Evolutionary conservation across 2,329 filamentous ascomycete species (phyloP).

Genomic region (Tolypocladium tropicale): DNA sequence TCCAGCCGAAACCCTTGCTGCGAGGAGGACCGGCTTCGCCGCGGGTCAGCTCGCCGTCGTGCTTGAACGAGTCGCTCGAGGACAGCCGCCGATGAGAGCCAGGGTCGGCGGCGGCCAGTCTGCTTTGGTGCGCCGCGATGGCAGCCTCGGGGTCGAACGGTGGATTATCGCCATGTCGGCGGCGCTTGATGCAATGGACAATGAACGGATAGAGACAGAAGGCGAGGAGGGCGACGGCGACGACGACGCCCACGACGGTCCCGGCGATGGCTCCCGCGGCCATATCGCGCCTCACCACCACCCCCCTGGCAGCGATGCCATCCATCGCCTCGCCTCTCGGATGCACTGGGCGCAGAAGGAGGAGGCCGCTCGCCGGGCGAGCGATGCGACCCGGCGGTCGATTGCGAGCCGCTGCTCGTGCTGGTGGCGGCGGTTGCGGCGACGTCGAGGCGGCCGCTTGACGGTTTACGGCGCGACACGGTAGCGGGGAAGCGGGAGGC

Average conservation of each 20-base stretch:
- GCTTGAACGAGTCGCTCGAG: constrained; percentile 26
- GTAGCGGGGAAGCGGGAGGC: constrained; percentile 3
- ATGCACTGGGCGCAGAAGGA: neutral
- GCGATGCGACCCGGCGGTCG: neutral
- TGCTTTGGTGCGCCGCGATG: constrained; percentile 8
- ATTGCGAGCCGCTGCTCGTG: neutral
- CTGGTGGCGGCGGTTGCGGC: neutral
- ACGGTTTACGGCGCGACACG: neutral
- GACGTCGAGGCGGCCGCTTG: neutral
- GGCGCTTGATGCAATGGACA: constrained; percentile 20
- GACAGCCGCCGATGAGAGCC: constrained; percentile 20
- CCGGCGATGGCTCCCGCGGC: constrained; percentile 26
- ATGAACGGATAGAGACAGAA: constrained; percentile 30
- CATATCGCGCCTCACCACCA: constrained; percentile 16
- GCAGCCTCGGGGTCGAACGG: constrained; percentile 20
- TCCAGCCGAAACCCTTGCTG: constrained; percentile 16
- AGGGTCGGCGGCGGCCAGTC: constrained; percentile 3
- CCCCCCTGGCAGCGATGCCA: constrained; percentile 4
- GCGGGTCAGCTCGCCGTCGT: constrained; percentile 15
- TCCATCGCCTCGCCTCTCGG: neutral
- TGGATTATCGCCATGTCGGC: constrained; percentile 10
- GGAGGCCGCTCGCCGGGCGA: neutral
- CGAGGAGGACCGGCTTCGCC: constrained; percentile 9
- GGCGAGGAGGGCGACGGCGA: constrained; percentile 20
- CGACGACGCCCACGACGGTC: constrained; percentile 23